phyloP scores from a whole-genome alignment of 2,329 filamentous ascomycete genomes.

The Nothomitra cinnamomea region DNA sequence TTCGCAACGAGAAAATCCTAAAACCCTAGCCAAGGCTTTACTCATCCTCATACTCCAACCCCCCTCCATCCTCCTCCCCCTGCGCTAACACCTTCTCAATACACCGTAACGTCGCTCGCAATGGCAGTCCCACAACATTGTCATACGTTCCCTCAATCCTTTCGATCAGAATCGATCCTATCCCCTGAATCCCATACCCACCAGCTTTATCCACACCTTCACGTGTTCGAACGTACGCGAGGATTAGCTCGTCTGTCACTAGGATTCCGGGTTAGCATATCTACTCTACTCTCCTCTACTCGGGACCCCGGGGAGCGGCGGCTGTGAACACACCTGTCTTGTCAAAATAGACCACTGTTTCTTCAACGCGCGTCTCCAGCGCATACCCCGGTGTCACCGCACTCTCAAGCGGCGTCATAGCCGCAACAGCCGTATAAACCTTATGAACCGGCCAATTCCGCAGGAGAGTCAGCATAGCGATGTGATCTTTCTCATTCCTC shows the following conservation, averaged over 20 bases:
- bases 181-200: slow-evolving; percentile 84
- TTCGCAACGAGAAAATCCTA: too few species aligned
- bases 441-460: slow-evolving; percentile 63
- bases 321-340: slow-evolving; percentile 25
- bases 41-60: too few species aligned
- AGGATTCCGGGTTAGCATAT: slow-evolving; percentile 4
- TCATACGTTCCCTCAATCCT: slow-evolving; percentile 79
- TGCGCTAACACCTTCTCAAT: slow-evolving; percentile 27
- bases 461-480: slow-evolving; percentile 66
- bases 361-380: slow-evolving; percentile 66
- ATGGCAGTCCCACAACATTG: slow-evolving; percentile 83
- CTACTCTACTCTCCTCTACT: too few species aligned
- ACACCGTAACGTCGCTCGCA: slow-evolving; percentile 58
- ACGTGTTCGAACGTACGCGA: slow-evolving; percentile 38
- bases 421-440: slow-evolving; percentile 71
- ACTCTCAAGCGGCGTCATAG: slow-evolving; percentile 67
- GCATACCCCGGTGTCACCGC: slow-evolving; percentile 73
- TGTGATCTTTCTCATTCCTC: slow-evolving; percentile 60
- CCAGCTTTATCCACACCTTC: slow-evolving; percentile 95
- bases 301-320: too few species aligned
- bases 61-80: not conserved
- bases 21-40: too few species aligned
- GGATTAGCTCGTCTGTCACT: slow-evolving; percentile 66
- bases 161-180: slow-evolving; percentile 74
- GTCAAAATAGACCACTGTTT: slow-evolving; percentile 83